Evolutionary conservation across 345 rosid species (phyloP), one percentile per base, ranked within the genome.

Genomic region (Corchorus olitorius): DNA sequence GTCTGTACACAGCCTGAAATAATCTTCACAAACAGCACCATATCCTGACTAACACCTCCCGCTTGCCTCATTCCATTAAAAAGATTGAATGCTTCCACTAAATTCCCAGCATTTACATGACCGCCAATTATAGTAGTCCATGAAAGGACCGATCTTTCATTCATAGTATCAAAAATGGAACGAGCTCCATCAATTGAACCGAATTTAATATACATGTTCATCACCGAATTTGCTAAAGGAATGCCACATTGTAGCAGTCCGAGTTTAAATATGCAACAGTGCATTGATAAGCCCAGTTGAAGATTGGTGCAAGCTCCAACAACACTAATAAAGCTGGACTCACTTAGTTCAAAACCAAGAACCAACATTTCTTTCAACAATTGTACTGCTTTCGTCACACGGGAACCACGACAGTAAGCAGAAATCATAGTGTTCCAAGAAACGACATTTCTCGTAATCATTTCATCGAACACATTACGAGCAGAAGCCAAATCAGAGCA

Each of bases 121-220:
- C 82, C 86, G 17, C 73, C 75, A 19, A 80, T 67, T 19, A 83
- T 12, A 15, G 73, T 75, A 35, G 86, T 72, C 86, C 86, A 83
- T 15, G 84, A 80, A 73, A 81, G 8, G 37, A 78, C 17, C 1
- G 84, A 80, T 69, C 27, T 68, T 27, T 78, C 80, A 50, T 35
- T 33, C 80, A 83, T 75, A 52, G 55, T 20, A 69, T 78, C 75
- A 33, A 83, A 74, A 33, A 81, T 6, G 0, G 73, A 74, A 76
- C 80, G 74, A 69, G 86, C 86, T 50, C 70, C 74, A 56, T 16
- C 60, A 53, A 78, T 54, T 50, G 59, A 65, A 41, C 77, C 82
- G 27, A 48, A 60, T 58, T 72, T 83, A 5, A 78, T 63, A 65
- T 78, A 73, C 82, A 81, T 68, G 5, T 66, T 65, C 76, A 83